Evolutionary conservation across 2,329 filamentous ascomycete genomes (phyloP), one percentile per base, ranked within the genome.

Genomic region (Fusarium secorum): DNA sequence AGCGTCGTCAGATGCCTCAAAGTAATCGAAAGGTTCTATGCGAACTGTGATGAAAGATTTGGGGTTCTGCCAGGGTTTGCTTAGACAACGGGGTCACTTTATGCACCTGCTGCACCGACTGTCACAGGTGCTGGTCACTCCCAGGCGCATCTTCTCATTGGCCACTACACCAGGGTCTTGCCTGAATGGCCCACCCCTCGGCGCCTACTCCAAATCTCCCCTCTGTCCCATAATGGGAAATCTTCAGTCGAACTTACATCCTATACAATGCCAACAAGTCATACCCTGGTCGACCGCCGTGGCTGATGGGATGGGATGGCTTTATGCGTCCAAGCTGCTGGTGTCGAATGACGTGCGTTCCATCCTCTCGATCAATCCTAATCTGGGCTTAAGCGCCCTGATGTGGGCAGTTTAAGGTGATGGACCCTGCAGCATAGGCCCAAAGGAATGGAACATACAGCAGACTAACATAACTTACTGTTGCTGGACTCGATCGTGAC

Each of bases 1-100:
- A 67, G 66, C 66, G 72, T 75, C 74, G 71, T 76, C 74, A 76
- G 71, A 76, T 76, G 45, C 69, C 38, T 32, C 45, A 39, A 41
- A 41, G 65, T 53, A 76, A 76, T 76, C 74, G 74, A 76, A 76
- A 60, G 74, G 69, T 76, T 64, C 52, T 54, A 70, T 65, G 60
- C 69, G 60, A 68, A 61, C 55, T 63, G 54, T 62, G 68, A 60
- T 68, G 48, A 53, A 51, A 52, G 60, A 63, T 56, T 66, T 52
- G 59, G 53, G 49, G 48, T 53, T 41, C 39, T 51, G 42, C 54
- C 61, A 55, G 61, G 69, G 57, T 68, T 70, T 60, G 66, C 53
- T 63, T 59, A 44, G 61, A 54, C 52, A 61, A 60, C 48, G 36
- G 65, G 49, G 62, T 46, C 56, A 53, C 53, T 60, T 60, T 67